Evolutionary conservation across 495 filamentous ascomycete genomes (phyloP), one percentile per base, ranked within the genome.

Genomic region (Hyaloscypha variabilis): DNA sequence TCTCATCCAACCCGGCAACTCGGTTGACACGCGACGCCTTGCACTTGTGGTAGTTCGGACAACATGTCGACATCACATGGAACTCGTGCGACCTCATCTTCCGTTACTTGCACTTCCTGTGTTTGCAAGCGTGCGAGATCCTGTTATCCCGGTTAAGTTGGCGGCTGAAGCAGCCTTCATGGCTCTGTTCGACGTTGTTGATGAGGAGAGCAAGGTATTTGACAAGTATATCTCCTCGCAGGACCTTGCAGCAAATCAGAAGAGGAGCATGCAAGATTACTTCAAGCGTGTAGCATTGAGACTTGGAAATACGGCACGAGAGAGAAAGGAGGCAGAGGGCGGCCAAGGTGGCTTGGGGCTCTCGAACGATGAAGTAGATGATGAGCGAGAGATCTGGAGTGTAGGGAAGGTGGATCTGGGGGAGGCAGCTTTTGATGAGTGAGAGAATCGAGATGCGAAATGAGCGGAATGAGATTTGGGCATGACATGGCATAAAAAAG

Each of bases 251-350:
- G 79, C 90, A 0, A 88, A 83, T 10, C 85, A 84, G 31, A 96
- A 96, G 83, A 80, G 95, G 62, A 94, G 91, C 74, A 97, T 98
- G 91, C 85, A 89, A 52, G 95, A 99, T 71, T 99, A 99, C 78
- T 98, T 98, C 79, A 97, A 97, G 82, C 83, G 96, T 19, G 88
- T 98, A 51, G 91, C 91, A 17, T 75, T 96, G 62, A 83, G 93
- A 69, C 77, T 98, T 23, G 94, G 88, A 2, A 85, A 77, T 60
- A 95, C 97, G 74, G 91, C 92, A 0, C 83, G 92, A 66, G 95
- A 98, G 75, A 83, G 94, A 70, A 90, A 83, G 72, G 91, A 96
- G 70, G 96, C 96, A 8, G 92, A 96, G 74, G 93, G 93, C 57
- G 95, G 94, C 6, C 84, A 88, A 60, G 94, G 94, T 17, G 92